These are phyloP conservation scores for Aspergillus clavatus DNA, from an alignment of 2,329 filamentous ascomycete genomes.

Conservation along the genomic window DNA sequence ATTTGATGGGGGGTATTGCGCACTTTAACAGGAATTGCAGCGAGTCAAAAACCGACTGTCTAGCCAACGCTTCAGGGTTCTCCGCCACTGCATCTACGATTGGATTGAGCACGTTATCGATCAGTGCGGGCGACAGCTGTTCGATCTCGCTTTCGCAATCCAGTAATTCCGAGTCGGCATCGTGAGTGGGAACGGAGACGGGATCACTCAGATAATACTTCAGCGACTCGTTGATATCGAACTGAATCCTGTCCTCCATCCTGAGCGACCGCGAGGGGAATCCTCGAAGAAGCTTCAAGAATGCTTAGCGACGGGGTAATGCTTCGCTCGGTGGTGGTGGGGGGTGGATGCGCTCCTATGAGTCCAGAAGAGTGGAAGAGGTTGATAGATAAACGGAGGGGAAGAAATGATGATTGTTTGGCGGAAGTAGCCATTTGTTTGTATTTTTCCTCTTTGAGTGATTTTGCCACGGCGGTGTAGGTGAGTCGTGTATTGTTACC, in stretches of 20 bases:
- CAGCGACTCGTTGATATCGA: slow-evolving; percentile 94
- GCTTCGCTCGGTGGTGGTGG: slow-evolving; percentile 5
- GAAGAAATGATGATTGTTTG: slow-evolving; percentile 3
- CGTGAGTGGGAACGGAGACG: slow-evolving; percentile 71
- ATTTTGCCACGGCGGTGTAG: neutral
- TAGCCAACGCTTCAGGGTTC: slow-evolving; percentile 81
- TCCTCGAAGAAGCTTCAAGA: slow-evolving; percentile 17
- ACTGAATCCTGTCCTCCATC: slow-evolving; percentile 65
- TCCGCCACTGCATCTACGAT: slow-evolving; percentile 91
- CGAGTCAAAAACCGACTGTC: slow-evolving; percentile 78
- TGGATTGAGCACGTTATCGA: slow-evolving; percentile 82
- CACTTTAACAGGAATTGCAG: slow-evolving; percentile 96
- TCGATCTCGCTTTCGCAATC: slow-evolving; percentile 94
- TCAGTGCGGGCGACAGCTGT: slow-evolving; percentile 67
- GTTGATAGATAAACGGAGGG: slow-evolving; percentile 7
- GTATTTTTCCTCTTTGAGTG: slow-evolving; percentile 25
- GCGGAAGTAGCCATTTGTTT: slow-evolving; percentile 18
- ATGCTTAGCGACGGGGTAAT: too few species aligned
- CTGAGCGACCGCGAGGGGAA: slow-evolving; percentile 39
- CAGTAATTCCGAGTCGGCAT: slow-evolving; percentile 75
- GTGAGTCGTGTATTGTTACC: too few species aligned
- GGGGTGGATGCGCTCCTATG: too few species aligned
- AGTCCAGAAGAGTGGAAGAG: slow-evolving; percentile 15
- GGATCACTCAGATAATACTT: slow-evolving; percentile 97
- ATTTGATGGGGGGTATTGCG: slow-evolving; percentile 52